Conservation (phyloP, 2,329 filamentous ascomycete species). For the Blastomyces parvus region DNA sequence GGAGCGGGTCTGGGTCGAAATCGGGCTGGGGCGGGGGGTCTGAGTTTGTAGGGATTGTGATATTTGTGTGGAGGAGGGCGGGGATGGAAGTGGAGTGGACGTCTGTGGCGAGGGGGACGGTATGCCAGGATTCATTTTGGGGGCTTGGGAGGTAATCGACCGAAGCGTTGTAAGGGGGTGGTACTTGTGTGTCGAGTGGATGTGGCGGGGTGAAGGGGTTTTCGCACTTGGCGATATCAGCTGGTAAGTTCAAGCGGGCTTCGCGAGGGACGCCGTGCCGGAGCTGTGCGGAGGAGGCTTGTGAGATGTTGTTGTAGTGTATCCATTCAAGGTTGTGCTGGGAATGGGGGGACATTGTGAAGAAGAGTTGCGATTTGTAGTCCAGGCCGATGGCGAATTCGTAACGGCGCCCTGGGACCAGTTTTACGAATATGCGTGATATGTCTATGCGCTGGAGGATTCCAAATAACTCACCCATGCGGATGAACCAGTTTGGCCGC, state of each 20-base stretch:
- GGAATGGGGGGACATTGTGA: conserved; percentile 34
- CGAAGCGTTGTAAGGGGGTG: conserved; percentile 27
- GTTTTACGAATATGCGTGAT: conserved; percentile 26
- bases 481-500: conserved; percentile 29
- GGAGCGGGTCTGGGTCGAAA: conserved; percentile 12
- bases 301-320: conserved; percentile 30
- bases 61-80: conserved; percentile 35
- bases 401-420: conserved; percentile 33
- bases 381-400: conserved; percentile 47
- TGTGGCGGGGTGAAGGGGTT: conserved; percentile 28
- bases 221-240: conserved; percentile 26
- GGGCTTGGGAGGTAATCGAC: conserved; percentile 38
- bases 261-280: conserved; percentile 30
- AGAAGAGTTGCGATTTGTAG: conserved; percentile 43
- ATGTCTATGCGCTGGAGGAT: conserved; percentile 32
- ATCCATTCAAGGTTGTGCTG: conserved; percentile 35
- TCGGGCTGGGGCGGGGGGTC: background rate
- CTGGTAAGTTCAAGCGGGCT: conserved; percentile 30
- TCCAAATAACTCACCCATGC: conserved; percentile 30
- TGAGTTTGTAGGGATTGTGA: conserved; percentile 23
- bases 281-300: conserved; percentile 28
- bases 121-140: conserved; percentile 33
- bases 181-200: conserved; percentile 14
- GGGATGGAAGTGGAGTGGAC: conserved; percentile 40
- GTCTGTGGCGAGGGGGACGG: conserved; percentile 40